These are phyloP conservation scores for Podospora appendiculata DNA, from an alignment of 495 filamentous ascomycete species.

Conservation along the genomic window DNA sequence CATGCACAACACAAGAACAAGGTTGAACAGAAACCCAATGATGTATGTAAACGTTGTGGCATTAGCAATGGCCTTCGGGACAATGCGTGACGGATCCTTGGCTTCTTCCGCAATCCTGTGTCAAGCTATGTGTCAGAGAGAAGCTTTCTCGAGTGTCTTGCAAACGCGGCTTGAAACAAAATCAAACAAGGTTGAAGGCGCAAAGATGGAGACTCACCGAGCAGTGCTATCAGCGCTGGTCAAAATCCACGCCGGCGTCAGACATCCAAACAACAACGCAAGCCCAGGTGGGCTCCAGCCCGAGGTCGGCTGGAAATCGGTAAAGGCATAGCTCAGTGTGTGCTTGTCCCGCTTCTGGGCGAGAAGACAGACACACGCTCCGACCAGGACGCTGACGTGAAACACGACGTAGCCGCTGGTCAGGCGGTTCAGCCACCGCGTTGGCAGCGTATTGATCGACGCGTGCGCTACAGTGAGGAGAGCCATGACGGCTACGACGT, in stretches of 20 bases:
- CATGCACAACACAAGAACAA: constrained; percentile 56
- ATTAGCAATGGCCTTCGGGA: constrained; percentile 51
- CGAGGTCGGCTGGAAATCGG: constrained; percentile 47
- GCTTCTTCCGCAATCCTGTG: constrained; percentile 54
- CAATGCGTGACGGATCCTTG: constrained; percentile 47
- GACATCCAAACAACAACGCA: constrained; percentile 62
- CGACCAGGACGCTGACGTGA: constrained; percentile 50
- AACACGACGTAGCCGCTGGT: constrained; percentile 59
- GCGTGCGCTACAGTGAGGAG: constrained; percentile 47
- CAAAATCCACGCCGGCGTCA: constrained; percentile 63
- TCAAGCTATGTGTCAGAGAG: not conserved
- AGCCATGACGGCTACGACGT: constrained; percentile 55
- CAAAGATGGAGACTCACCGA: constrained; percentile 15
- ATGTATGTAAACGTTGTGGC: constrained; percentile 56
- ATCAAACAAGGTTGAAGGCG: not conserved
- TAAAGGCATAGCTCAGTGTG: constrained; percentile 55
- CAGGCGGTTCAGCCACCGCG: constrained; percentile 57
- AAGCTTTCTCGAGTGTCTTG: too few species aligned
- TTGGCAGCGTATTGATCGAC: constrained; percentile 52
- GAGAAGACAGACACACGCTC: constrained; percentile 52
- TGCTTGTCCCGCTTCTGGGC: constrained; percentile 53
- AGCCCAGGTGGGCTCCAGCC: constrained; percentile 60
- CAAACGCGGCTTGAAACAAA: not conserved
- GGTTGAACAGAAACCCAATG: constrained; percentile 54
- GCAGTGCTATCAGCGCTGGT: constrained; percentile 24